phyloP scores from a whole-genome alignment of 768 basidiomycete species.

The Podaxis sp. region DNA sequence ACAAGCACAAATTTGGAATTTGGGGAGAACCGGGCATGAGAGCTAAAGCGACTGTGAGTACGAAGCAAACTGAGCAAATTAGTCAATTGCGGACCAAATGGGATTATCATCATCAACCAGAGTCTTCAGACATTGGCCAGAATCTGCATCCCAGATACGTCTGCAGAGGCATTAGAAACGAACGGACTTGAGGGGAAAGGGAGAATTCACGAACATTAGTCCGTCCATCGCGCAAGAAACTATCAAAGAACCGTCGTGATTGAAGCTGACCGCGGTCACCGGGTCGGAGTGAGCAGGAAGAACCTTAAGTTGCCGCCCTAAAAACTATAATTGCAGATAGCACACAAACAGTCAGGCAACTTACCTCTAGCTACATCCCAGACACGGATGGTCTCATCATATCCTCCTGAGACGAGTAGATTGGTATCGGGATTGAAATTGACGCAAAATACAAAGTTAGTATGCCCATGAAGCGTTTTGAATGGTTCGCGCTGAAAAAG shows the following conservation, averaged over 20 bases:
- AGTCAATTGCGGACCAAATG: slow-evolving; percentile 58
- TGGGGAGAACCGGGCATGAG: slow-evolving; percentile 88
- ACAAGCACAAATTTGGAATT: slow-evolving; percentile 89
- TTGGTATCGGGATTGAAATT: slow-evolving; percentile 91
- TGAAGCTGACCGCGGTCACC: slow-evolving; percentile 92
- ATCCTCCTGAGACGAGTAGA: slow-evolving; percentile 89
- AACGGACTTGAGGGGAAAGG: neutral
- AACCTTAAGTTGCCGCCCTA: slow-evolving; percentile 83
- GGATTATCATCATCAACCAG: slow-evolving; percentile 96
- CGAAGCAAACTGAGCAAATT: neutral
- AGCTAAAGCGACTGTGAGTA: slow-evolving; percentile 42
- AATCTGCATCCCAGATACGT: slow-evolving; percentile 96
- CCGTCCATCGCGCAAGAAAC: slow-evolving; percentile 97
- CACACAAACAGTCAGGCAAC: neutral
- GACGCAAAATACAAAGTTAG: slow-evolving; percentile 92
- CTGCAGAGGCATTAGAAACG: slow-evolving; percentile 38
- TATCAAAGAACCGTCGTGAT: slow-evolving; percentile 91
- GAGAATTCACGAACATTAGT: slow-evolving; percentile 65
- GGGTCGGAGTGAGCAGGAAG: slow-evolving; percentile 97
- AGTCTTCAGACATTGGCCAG: slow-evolving; percentile 97
- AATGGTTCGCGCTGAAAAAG: slow-evolving; percentile 50
- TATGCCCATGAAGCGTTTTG: slow-evolving; percentile 79
- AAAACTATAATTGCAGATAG: slow-evolving; percentile 1
- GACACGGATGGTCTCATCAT: slow-evolving; percentile 94
- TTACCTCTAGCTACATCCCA: slow-evolving; percentile 95